phyloP scores from a whole-genome alignment of 805 yeast species.

The Saccharomycopsis schoenii region DNA sequence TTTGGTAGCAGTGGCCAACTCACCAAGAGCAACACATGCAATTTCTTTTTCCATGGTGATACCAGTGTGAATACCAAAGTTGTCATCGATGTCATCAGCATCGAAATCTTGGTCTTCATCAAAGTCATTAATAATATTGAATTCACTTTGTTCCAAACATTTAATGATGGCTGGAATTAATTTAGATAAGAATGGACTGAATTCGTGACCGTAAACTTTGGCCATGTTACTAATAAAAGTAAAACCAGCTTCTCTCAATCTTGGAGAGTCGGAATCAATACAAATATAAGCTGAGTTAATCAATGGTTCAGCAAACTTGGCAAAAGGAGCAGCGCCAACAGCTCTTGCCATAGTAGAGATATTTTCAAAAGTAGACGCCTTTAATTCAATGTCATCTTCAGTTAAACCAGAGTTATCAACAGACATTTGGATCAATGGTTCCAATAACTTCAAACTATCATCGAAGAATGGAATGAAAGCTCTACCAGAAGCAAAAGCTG shows the following conservation, averaged over 20 bases:
- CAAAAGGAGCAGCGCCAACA: constrained; percentile 84
- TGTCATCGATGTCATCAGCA: constrained; percentile 57
- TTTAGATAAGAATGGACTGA: constrained; percentile 73
- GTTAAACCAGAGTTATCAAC: constrained; percentile 65
- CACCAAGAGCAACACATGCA: constrained; percentile 84
- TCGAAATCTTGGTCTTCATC: constrained; percentile 47
- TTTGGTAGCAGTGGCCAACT: constrained; percentile 81
- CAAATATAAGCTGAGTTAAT: constrained; percentile 81
- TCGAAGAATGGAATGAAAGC: constrained; percentile 79
- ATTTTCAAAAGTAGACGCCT: constrained; percentile 88
- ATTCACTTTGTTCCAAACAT: constrained; percentile 82
- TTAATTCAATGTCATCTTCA: constrained; percentile 83
- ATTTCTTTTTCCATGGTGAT: constrained; percentile 92
- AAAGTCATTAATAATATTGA: constrained; percentile 44
- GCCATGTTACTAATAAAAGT: constrained; percentile 92
- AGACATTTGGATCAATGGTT: constrained; percentile 66
- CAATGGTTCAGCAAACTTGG: constrained; percentile 77
- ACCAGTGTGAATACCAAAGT: constrained; percentile 85
- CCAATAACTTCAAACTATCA: constrained; percentile 68
- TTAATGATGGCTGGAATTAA: constrained; percentile 77
- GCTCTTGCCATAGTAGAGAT: constrained; percentile 94
- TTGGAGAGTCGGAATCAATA: constrained; percentile 63
- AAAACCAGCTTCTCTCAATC: constrained; percentile 91
- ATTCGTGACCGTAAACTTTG: constrained; percentile 85
- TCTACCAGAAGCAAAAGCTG: constrained; percentile 91